These are phyloP conservation scores for Parastagonospora nodorum DNA, from an alignment of 2,329 filamentous ascomycete genomes.

Conservation along the genomic window DNA sequence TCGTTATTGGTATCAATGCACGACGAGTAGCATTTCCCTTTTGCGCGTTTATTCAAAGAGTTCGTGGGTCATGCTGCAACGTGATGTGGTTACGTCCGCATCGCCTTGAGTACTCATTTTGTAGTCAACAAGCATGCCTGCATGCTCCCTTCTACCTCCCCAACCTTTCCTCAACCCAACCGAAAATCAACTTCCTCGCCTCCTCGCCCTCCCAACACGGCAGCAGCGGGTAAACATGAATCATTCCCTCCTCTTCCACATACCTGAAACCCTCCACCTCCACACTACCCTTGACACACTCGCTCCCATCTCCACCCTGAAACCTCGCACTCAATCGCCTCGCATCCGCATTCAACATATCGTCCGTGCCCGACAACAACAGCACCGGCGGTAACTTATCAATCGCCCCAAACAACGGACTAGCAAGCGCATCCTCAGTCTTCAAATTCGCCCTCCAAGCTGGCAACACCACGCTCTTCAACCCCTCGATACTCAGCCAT, in stretches of 20 bases:
- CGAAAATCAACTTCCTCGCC: too few relatives aligned
- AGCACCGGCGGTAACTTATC: background rate
- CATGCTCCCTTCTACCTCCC: too few relatives aligned
- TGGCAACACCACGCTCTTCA: background rate
- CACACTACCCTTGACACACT: background rate
- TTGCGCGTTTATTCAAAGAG: too few relatives aligned
- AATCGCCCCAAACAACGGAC: background rate
- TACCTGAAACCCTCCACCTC: background rate
- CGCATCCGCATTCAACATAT: background rate
- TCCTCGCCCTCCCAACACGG: background rate
- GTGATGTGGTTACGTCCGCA: too few relatives aligned
- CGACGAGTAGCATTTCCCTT: too few relatives aligned
- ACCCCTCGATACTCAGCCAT: background rate
- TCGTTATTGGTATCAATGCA: too few relatives aligned
- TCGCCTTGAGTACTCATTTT: too few relatives aligned
- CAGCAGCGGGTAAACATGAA: background rate
- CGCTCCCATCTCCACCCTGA: background rate
- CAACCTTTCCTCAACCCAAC: too few relatives aligned
- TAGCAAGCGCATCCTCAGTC: background rate
- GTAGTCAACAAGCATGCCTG: too few relatives aligned
- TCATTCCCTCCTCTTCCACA: background rate
- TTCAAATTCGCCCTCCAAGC: background rate
- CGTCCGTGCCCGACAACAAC: background rate
- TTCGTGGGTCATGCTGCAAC: too few relatives aligned
- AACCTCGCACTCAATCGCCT: background rate